Percentiles rank a stretch among this genome's conserved stretches.
Evolutionary conservation across 2,329 filamentous ascomycete species (phyloP).

Genomic region (Talaromyces sp.): DNA sequence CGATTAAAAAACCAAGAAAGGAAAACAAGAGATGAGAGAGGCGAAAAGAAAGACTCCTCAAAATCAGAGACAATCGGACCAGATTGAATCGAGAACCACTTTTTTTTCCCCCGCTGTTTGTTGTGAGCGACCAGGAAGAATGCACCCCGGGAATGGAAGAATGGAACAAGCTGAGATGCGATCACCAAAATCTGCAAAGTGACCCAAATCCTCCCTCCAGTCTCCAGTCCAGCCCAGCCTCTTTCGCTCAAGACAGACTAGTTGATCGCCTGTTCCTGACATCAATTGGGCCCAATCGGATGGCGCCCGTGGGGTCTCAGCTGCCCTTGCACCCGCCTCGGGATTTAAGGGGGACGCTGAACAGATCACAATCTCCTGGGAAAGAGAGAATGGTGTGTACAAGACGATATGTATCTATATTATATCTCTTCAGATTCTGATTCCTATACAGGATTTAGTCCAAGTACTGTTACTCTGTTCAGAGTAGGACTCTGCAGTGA

Average conservation of each 20-base stretch:
- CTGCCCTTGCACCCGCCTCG: slow-evolving; percentile 6
- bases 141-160: slow-evolving; percentile 12
- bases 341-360: background rate
- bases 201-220: too few relatives aligned
- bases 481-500: too few relatives aligned
- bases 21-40: background rate
- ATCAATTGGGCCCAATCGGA: slow-evolving; percentile 21
- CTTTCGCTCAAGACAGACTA: background rate
- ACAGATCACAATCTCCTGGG: background rate
- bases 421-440: too few relatives aligned
- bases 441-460: background rate
- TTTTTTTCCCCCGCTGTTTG: background rate
- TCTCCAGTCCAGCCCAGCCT: background rate
- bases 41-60: background rate
- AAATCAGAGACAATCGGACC: background rate
- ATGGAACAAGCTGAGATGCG: background rate
- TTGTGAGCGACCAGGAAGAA: background rate
- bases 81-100: background rate
- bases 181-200: too few relatives aligned
- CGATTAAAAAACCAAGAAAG: background rate
- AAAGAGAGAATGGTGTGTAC: background rate
- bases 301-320: slow-evolving; percentile 20
- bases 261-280: slow-evolving; percentile 17
- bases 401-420: background rate
- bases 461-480: too few relatives aligned